Percentiles rank a stretch among this genome's conserved stretches.
These are phyloP conservation scores for Neofusicoccum kwambonambiense DNA, from an alignment of 2,329 filamentous ascomycete species.

Conservation along the genomic window DNA sequence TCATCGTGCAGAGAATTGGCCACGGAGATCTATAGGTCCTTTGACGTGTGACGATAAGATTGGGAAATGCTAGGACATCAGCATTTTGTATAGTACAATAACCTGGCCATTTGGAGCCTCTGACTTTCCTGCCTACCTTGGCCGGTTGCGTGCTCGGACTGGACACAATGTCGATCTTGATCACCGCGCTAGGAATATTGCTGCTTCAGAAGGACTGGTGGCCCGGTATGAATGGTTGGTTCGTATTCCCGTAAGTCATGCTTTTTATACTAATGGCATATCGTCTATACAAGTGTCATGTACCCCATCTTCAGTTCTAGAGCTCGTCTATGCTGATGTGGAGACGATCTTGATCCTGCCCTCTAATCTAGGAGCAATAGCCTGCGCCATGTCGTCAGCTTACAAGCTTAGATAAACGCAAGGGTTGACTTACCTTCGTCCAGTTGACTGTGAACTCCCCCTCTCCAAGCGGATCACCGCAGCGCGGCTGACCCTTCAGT, in stretches of 20 bases:
- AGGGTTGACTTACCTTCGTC: conserved; percentile 53
- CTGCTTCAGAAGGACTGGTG: no score
- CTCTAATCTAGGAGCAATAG: conserved; percentile 75
- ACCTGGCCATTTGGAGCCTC: neutral
- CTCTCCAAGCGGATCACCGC: conserved; percentile 58
- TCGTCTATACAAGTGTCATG: neutral
- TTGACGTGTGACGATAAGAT: neutral
- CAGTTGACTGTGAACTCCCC: conserved; percentile 64
- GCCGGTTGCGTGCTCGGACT: no score
- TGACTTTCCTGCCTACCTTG: no score
- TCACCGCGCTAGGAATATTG: no score
- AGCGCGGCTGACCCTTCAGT: conserved; percentile 51
- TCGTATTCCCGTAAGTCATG: neutral
- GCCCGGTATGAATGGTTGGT: neutral
- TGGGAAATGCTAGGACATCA: neutral
- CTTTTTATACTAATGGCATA: neutral
- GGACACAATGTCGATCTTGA: no score
- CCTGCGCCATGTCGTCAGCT: conserved; percentile 29
- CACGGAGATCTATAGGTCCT: conserved; percentile 31
- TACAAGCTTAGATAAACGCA: neutral
- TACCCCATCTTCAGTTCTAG: neutral
- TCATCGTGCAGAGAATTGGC: conserved; percentile 81
- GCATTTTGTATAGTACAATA: neutral
- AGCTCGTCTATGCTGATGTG: neutral
- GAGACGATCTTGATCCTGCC: conserved; percentile 60